Evolutionary conservation across 352 stramenopile species (phyloP).

Genomic region (Salisapilia sapeloensis): DNA sequence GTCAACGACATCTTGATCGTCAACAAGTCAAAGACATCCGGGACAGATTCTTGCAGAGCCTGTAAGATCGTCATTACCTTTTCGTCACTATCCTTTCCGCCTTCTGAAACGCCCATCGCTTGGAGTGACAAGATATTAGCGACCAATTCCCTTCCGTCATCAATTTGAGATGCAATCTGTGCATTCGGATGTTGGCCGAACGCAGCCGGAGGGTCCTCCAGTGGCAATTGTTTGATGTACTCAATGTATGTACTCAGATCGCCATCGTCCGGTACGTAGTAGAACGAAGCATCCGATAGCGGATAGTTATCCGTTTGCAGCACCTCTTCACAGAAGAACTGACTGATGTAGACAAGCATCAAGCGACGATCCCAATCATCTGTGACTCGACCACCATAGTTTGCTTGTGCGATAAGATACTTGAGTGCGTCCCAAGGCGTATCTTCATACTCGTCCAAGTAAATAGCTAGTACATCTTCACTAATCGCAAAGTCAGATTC

Average conservation of each 20-base stretch:
- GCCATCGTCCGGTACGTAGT: conserved; percentile 87
- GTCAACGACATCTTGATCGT: conserved; percentile 56
- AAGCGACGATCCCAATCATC: conserved; percentile 92
- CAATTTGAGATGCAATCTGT: conserved; percentile 90
- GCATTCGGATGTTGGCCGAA: conserved; percentile 94
- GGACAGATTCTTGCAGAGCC: conserved; percentile 76
- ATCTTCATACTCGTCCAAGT: conserved; percentile 86
- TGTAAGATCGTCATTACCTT: conserved; percentile 75
- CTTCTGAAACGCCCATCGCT: conserved; percentile 61
- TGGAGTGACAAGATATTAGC: conserved; percentile 84
- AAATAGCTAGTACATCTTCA: conserved; percentile 91
- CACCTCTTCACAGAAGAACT: conserved; percentile 88
- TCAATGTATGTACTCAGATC: conserved; percentile 79
- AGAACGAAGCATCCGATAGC: conserved; percentile 83
- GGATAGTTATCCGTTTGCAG: conserved; percentile 70
- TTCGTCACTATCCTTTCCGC: conserved; percentile 75
- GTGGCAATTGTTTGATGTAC: conserved; percentile 82
- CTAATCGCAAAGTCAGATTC: conserved; percentile 94
- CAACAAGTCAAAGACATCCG: conserved; percentile 79
- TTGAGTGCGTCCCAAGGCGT: conserved; percentile 88
- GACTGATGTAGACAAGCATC: conserved; percentile 92
- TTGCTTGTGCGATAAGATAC: conserved; percentile 92
- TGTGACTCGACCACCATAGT: conserved; percentile 93
- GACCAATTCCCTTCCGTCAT: conserved; percentile 83
- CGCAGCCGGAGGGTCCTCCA: conserved; percentile 80